These are phyloP conservation scores for Neocallimastix lanati DNA, from an alignment of 192 early-diverging fungal genomes.

Conservation along the genomic window DNA sequence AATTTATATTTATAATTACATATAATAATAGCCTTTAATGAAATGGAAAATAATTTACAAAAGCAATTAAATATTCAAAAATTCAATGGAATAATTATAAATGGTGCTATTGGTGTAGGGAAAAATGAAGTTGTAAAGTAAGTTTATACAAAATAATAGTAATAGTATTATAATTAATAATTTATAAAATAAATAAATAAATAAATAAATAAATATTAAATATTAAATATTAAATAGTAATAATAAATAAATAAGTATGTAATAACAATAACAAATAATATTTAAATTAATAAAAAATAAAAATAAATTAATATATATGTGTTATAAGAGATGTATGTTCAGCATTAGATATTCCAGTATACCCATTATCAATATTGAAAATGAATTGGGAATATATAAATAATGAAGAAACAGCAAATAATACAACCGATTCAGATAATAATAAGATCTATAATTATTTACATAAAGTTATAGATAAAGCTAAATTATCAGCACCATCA, in stretches of 20 bases:
- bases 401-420: not conserved
- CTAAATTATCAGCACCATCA: conserved; percentile 16
- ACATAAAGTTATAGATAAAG: conserved; percentile 9
- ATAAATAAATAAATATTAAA: too few relatives aligned
- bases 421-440: not conserved
- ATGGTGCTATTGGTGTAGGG: not conserved
- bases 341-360: not conserved
- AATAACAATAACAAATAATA: too few relatives aligned
- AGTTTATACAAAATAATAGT: not conserved
- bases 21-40: not conserved
- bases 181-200: too few relatives aligned
- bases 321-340: not conserved
- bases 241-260: too few relatives aligned
- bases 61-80: not conserved
- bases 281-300: too few relatives aligned
- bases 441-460: not conserved
- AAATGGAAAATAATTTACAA: not conserved
- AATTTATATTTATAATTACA: too few relatives aligned
- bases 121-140: not conserved
- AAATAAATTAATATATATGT: too few relatives aligned
- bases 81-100: not conserved
- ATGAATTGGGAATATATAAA: not conserved
- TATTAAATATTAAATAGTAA: too few relatives aligned
- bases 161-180: too few relatives aligned
- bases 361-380: not conserved